Evolutionary conservation across 768 basidiomycete genomes (phyloP), one percentile per base, ranked within the genome.

Genomic region (Tulasnella calospora): DNA sequence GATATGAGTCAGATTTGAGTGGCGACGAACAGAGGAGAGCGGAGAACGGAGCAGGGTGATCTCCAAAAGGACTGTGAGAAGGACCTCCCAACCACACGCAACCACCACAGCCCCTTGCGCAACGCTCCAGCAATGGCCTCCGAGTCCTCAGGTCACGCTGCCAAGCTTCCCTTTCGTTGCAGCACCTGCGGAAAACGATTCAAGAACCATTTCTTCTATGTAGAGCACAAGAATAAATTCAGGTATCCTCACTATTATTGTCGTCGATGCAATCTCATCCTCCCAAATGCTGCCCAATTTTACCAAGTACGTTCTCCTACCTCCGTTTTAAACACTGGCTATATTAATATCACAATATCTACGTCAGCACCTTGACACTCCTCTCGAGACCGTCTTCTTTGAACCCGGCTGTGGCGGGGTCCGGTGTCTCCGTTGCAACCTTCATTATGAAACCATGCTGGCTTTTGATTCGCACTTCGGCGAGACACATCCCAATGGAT

Each of bases 211-310:
- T 41, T 40, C 23, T 47, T 30, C 8, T 41, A 27, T n/a, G 47
- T 38, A 44, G 36, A 47, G 27, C 73, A 73, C 73, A 73, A 73
- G 40, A 44, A 15, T 15, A 27, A n/a, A 17, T 40, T 13, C 30
- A 57, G 15, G 19, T 27, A 23, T 9, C 2, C 36, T 44, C 73
- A 38, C 47, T 73, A 21, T 44, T 73, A 44, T 27, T 73, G 73
- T 30, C 27, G 30, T 0, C 73, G 36, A 10, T 73, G 73, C 17
- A 44, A 73, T 30, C 73, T 73, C 47, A 41, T 47, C 27, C 27
- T 73, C 73, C 30, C 41, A 13, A 73, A 17, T 41, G 41, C 73
- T 41, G 73, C 73, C 44, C 19, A 73, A 47, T 17, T 73, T 40
- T 9, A 38, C 27, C 36, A 73, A 44, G 73, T 73, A 44, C 40